Evolutionary conservation across 805 yeast species (phyloP).

Genomic region (Saturnispora saitoi): DNA sequence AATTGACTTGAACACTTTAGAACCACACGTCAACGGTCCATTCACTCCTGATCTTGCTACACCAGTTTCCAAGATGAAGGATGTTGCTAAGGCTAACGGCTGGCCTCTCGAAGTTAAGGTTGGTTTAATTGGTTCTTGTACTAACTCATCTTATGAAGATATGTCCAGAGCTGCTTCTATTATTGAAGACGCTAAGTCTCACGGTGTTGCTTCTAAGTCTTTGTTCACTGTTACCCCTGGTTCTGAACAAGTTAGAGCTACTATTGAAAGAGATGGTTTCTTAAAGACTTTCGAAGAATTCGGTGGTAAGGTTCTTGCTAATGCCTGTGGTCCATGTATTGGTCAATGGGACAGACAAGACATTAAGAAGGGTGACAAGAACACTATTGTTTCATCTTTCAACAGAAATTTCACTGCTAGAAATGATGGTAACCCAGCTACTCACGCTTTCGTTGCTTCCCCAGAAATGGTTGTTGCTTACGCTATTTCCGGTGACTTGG

Average conservation of each 20-base stretch:
- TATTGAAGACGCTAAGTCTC: constrained; percentile 76
- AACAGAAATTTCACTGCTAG: constrained; percentile 97
- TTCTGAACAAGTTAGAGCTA: constrained; percentile 95
- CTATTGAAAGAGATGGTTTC: constrained; percentile 91
- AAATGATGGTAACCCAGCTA: constrained; percentile 96
- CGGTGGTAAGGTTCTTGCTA: constrained; percentile 90
- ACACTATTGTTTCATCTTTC: constrained; percentile 93
- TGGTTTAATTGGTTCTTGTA: constrained; percentile 96
- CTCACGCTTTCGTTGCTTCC: constrained; percentile 97
- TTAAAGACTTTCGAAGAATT: constrained; percentile 69
- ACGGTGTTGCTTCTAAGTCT: constrained; percentile 82
- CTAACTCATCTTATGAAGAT: constrained; percentile 97
- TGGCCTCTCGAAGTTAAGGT: constrained; percentile 89
- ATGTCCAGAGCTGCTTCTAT: constrained; percentile 94
- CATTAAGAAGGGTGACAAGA: constrained; percentile 51
- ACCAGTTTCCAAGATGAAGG: constrained; percentile 75
- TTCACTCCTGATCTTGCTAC: constrained; percentile 97
- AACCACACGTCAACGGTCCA: constrained; percentile 96
- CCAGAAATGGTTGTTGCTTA: constrained; percentile 97
- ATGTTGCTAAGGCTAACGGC: constrained; percentile 56
- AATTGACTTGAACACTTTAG: constrained; percentile 75
- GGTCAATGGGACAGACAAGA: constrained; percentile 98
- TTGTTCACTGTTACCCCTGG: constrained; percentile 97
- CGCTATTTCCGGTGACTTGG: constrained; percentile 89
- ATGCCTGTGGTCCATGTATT: constrained; percentile 99